Evolutionary conservation across 2,329 filamentous ascomycete genomes (phyloP).

Genomic region (Penicillium oxalicum): DNA sequence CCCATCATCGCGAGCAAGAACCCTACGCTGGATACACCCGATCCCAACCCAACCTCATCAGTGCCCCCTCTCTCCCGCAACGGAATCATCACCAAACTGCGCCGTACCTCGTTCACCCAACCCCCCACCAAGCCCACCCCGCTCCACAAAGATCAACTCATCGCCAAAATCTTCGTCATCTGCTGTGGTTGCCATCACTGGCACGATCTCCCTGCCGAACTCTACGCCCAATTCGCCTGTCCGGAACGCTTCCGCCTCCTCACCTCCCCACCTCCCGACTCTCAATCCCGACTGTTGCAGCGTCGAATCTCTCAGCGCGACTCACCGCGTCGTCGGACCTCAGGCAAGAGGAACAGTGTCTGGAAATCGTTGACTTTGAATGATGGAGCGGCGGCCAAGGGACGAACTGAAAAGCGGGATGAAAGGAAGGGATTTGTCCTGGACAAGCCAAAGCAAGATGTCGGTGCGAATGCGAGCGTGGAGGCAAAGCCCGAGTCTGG

Average conservation of each 20-base stretch:
- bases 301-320: conserved; percentile 8
- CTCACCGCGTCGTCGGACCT: neutral
- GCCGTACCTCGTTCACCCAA: conserved; percentile 8
- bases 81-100: conserved; percentile 2
- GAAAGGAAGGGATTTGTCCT: no score
- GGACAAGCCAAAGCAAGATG: no score
- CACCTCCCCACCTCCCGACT: neutral
- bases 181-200: conserved; percentile 41
- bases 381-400: neutral
- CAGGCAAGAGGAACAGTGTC: conserved; percentile 4
- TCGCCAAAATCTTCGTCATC: conserved; percentile 39
- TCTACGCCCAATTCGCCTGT: conserved; percentile 33
- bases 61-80: neutral
- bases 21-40: no score
- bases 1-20: no score
- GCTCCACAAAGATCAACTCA: conserved; percentile 15
- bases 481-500: no score
- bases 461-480: no score
- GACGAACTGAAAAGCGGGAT: neutral
- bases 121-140: conserved; percentile 10
- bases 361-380: neutral
- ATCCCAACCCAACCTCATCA: no score
- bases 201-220: conserved; percentile 39
- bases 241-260: conserved; percentile 13
- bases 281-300: conserved; percentile 3